Evolutionary conservation across 2,329 filamentous ascomycete genomes (phyloP).

Genomic region (Sarocladium strictum): DNA sequence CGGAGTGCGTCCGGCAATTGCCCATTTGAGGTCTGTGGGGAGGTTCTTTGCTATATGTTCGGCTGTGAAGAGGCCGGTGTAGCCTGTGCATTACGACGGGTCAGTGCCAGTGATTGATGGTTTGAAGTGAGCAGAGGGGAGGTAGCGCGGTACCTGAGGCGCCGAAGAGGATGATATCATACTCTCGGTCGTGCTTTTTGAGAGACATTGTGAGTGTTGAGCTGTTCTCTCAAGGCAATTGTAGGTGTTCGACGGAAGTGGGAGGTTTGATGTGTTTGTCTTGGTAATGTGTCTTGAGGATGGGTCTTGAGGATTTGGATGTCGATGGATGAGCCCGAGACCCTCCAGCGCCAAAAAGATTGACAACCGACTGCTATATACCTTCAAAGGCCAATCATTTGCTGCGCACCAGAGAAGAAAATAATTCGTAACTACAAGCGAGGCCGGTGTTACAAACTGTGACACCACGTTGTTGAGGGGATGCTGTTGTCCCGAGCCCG

Average conservation of each 20-base stretch:
- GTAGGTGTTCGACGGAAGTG: neutral
- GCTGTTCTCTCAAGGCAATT: neutral
- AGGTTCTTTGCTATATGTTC: slow-evolving; percentile 67
- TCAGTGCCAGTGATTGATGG: no score
- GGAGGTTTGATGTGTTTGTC: neutral
- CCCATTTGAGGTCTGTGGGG: slow-evolving; percentile 79
- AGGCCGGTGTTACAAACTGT: neutral
- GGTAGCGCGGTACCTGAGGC: slow-evolving; percentile 41
- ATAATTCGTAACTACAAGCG: no score
- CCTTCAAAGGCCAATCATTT: no score
- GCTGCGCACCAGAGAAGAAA: no score
- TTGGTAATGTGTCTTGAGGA: neutral
- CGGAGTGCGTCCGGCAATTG: slow-evolving; percentile 75
- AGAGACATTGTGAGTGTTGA: slow-evolving; percentile 33
- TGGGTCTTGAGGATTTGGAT: no score
- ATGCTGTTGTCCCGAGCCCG: neutral
- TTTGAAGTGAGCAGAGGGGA: neutral
- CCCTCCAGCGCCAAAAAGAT: no score
- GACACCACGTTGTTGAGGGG: slow-evolving; percentile 1
- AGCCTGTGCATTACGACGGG: slow-evolving; percentile 61
- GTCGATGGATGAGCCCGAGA: no score
- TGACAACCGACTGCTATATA: no score
- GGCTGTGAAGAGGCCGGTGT: slow-evolving; percentile 72
- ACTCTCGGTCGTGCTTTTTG: slow-evolving; percentile 45
- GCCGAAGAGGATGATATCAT: slow-evolving; percentile 53